Evolutionary conservation across 2,329 filamentous ascomycete species (phyloP), one percentile per base, ranked within the genome.

Genomic region (Zarea fungicola): DNA sequence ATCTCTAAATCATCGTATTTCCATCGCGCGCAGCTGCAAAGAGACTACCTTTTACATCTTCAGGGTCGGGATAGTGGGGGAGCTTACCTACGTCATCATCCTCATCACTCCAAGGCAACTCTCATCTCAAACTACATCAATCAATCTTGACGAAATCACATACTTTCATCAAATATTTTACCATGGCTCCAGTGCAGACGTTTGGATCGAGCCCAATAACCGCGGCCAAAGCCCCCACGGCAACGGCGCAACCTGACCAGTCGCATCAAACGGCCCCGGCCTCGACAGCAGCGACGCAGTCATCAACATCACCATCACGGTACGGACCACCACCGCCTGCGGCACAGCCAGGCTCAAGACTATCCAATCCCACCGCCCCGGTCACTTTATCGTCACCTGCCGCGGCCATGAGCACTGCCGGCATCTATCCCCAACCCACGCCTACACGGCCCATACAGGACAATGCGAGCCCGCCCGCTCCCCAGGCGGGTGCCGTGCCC

Each of bases 151-250:
- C n/a, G n/a, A n/a, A n/a, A n/a, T 13, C 26, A 8, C 9, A 11
- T 13, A 3, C 31, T 13, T 32, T 23, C 19, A 14, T 16, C 16
- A n/a, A 22, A 39, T 28, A 8, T 8, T 4, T 10, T 59, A 67
- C 40, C n/a, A 84, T 84, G 80, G 72, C 80, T 42, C 74, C 79
- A n/a, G 75, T 84, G 53, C 77, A 75, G 41, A 73, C 83, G 35
- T 80, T 81, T 63, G 75, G 72, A 29, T 64, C 75, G 48, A 81
- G 77, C 61, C 80, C 81, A 39, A 81, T 84, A 62, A 76, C 70
- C 57, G 74, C 76, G 31, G 67, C 74, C 50, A 82, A 80, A 64
- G 69, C 78, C 42, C 68, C 69, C 14, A 75, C 69, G 26, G 60
- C 66, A 35, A 76, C 75, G 18, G 71, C 76, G 23, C 63, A 76